Evolutionary conservation across 1,284 basidiomycete genomes (phyloP).

Genomic region (Heimioporus retisporus): DNA sequence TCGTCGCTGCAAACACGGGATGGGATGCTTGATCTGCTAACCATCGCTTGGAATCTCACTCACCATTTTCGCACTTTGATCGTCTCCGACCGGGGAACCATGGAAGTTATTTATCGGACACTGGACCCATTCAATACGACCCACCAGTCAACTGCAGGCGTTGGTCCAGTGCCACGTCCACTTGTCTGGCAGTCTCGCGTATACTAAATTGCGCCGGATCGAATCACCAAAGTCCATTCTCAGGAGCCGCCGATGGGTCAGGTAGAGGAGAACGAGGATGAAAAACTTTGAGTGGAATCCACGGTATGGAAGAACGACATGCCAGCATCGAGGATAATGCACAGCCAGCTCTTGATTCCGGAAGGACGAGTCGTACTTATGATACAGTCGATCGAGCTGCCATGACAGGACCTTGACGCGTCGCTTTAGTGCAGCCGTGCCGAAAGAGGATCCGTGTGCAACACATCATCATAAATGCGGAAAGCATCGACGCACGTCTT

Average conservation of each 20-base stretch:
- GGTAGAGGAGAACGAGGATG: conserved; percentile 36
- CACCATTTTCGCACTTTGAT: too few species aligned
- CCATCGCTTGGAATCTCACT: too few species aligned
- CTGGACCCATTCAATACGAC: too few species aligned
- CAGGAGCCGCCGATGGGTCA: conserved; percentile 23
- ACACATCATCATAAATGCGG: not conserved
- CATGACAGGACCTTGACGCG: conserved; percentile 96
- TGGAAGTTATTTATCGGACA: too few species aligned
- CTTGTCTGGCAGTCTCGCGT: conserved; percentile 41
- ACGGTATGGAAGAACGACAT: conserved; percentile 38
- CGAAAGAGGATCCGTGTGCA: conserved; percentile 46
- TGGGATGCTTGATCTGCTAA: too few species aligned
- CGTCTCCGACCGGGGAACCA: too few species aligned
- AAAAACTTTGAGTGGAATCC: conserved; percentile 15
- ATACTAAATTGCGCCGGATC: conserved; percentile 43
- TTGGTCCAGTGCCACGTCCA: conserved; percentile 33
- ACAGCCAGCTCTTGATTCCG: conserved; percentile 97
- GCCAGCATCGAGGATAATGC: conserved; percentile 93
- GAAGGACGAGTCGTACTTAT: conserved; percentile 94
- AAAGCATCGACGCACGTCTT: conserved; percentile 74
- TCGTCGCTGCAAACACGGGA: too few species aligned
- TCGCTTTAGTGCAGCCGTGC: conserved; percentile 91
- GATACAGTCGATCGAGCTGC: conserved; percentile 98
- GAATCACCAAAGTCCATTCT: conserved; percentile 45
- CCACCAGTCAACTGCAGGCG: conserved; percentile 15